These are phyloP conservation scores for Mollisiaceae sp. DNA, from an alignment of 2,329 filamentous ascomycete genomes.

Conservation along the genomic window DNA sequence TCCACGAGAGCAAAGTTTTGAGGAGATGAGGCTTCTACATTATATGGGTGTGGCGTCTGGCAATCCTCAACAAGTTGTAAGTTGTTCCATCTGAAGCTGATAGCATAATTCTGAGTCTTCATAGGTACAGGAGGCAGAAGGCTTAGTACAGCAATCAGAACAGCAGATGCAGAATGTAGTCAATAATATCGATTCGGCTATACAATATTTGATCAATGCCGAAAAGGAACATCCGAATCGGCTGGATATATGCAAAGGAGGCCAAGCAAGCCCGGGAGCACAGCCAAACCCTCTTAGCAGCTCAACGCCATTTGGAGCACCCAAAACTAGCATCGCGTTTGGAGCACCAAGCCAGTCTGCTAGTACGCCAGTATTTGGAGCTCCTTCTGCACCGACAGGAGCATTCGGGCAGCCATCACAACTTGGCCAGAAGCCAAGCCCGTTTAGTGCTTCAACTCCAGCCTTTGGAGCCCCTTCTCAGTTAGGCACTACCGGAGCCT, in stretches of 20 bases:
- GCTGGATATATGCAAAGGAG: slow-evolving; percentile 62
- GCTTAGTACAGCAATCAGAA: slow-evolving; percentile 66
- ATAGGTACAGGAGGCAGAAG: slow-evolving; percentile 64
- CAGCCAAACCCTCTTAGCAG: slow-evolving; percentile 40
- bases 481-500: background rate
- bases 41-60: slow-evolving; percentile 69
- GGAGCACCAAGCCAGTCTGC: slow-evolving; percentile 21
- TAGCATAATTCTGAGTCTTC: slow-evolving; percentile 6
- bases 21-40: slow-evolving; percentile 84
- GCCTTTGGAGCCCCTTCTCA: slow-evolving; percentile 30
- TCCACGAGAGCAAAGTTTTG: slow-evolving; percentile 81
- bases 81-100: slow-evolving; percentile 19
- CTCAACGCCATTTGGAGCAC: slow-evolving; percentile 23
- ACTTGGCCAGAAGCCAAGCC: slow-evolving; percentile 44
- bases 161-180: slow-evolving; percentile 75
- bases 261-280: slow-evolving; percentile 47
- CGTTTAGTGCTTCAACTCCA: slow-evolving; percentile 30
- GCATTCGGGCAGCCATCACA: slow-evolving; percentile 49
- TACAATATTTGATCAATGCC: slow-evolving; percentile 69
- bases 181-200: slow-evolving; percentile 72
- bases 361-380: slow-evolving; percentile 39
- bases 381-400: slow-evolving; percentile 20
- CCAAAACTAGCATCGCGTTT: slow-evolving; percentile 21
- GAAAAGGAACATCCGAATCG: slow-evolving; percentile 78
- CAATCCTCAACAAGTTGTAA: slow-evolving; percentile 55